Conservation (phyloP, 257 asterid species). For the Solanum pennellii region DNA sequence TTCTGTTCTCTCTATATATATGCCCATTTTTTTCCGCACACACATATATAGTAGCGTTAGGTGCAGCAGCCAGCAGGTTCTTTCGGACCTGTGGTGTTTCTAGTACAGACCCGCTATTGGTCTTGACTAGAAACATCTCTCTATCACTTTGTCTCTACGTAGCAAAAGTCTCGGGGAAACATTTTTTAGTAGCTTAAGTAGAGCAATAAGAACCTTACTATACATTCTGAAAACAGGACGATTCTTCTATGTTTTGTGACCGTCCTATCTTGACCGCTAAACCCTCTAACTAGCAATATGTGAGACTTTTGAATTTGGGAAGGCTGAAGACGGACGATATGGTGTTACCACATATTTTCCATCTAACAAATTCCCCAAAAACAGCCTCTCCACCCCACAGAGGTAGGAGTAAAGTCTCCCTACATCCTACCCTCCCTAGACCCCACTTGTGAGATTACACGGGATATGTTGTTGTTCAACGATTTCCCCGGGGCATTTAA, state of each 20-base stretch:
- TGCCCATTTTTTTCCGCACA: neutral
- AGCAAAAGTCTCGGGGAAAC: neutral
- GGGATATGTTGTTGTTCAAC: neutral
- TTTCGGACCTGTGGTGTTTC: neutral
- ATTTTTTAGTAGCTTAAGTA: neutral
- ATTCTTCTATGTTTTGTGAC: neutral
- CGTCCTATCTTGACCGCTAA: neutral
- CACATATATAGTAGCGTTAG: neutral
- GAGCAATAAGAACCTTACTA: neutral
- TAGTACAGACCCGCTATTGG: neutral
- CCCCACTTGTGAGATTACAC: neutral
- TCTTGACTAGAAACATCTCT: neutral
- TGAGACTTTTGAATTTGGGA: neutral
- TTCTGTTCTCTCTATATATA: neutral
- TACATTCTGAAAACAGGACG: neutral
- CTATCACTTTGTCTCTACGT: neutral
- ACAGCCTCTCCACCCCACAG: neutral
- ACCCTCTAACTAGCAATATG: neutral
- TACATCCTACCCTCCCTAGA: neutral
- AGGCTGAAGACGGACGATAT: neutral
- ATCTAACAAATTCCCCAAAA: neutral
- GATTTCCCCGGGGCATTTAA: neutral
- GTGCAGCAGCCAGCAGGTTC: neutral
- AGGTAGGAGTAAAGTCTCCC: neutral
- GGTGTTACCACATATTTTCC: neutral